phyloP scores from a whole-genome alignment of 441 rosid genomes.

The Arabidopsis hybrid region DNA sequence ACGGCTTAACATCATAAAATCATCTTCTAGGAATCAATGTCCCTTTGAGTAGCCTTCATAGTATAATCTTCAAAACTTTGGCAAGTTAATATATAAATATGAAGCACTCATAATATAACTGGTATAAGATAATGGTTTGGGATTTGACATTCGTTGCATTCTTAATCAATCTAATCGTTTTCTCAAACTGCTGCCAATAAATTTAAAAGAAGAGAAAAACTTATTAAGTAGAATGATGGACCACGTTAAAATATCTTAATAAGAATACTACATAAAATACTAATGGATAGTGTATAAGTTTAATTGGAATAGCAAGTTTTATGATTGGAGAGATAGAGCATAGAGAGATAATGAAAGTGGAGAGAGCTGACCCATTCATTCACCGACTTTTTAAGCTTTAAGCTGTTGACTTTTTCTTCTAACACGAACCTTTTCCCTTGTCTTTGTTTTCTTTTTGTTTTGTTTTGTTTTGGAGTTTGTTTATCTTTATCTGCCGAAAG shows the following conservation, averaged over 20 bases:
- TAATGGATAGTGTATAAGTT: neutral
- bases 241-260: conserved; percentile 15
- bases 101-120: neutral
- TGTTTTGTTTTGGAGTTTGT: neutral
- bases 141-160: conserved; percentile 9
- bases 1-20: conserved; percentile 10
- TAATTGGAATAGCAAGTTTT: neutral
- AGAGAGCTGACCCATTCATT: conserved; percentile 28
- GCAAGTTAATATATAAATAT: neutral
- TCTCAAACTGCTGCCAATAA: conserved; percentile 12
- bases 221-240: conserved; percentile 4
- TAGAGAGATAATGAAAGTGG: neutral
- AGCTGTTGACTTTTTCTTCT: conserved; percentile 22
- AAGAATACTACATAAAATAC: neutral
- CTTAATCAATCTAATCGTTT: neutral
- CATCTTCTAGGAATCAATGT: neutral
- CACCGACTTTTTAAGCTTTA: conserved; percentile 38
- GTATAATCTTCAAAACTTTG: neutral
- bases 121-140: conserved; percentile 1
- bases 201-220: neutral
- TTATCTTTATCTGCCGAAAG: conserved; percentile 30
- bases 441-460: neutral
- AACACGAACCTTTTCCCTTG: neutral
- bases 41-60: neutral
- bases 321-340: conserved; percentile 14